phyloP scores from a whole-genome alignment of 2,329 filamentous ascomycete species.

The Stylonectria norvegica region DNA sequence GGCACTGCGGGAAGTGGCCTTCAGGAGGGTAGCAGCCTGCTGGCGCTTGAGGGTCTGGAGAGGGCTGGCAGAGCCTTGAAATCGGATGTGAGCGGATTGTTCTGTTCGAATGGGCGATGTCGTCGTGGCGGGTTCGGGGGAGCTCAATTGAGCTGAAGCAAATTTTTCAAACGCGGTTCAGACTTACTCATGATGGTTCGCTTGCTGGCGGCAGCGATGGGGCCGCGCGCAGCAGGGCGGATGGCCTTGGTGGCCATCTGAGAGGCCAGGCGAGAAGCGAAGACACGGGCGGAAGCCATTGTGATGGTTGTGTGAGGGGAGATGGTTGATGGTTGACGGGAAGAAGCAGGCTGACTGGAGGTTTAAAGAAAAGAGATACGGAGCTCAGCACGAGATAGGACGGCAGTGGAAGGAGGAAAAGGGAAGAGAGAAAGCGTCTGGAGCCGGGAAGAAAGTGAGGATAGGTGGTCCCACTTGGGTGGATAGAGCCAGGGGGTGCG shows the following conservation, averaged over 20 bases:
- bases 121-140: conserved; percentile 29
- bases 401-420: conserved; percentile 38
- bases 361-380: conserved; percentile 34
- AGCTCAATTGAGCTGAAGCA: conserved; percentile 29
- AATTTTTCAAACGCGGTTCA: conserved; percentile 31
- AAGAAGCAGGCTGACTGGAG: conserved; percentile 31
- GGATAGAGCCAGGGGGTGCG: conserved; percentile 30
- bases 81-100: conserved; percentile 33
- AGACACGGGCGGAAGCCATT: conserved; percentile 78
- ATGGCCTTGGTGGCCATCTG: conserved; percentile 75
- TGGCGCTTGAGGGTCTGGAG: conserved; percentile 75
- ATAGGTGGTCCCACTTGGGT: conserved; percentile 36
- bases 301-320: conserved; percentile 52
- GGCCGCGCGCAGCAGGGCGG: conserved; percentile 68
- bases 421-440: conserved; percentile 39
- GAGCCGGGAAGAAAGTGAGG: conserved; percentile 35
- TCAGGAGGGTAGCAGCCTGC: conserved; percentile 63
- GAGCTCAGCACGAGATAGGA: conserved; percentile 33
- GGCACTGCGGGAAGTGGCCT: conserved; percentile 62
- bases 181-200: conserved; percentile 72
- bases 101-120: conserved; percentile 21
- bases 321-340: conserved; percentile 30
- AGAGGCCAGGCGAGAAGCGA: conserved; percentile 73
- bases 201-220: conserved; percentile 64
- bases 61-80: conserved; percentile 55